Evolutionary conservation across 129 eudicot species (phyloP).

Genomic region (Artemisia argyi): DNA sequence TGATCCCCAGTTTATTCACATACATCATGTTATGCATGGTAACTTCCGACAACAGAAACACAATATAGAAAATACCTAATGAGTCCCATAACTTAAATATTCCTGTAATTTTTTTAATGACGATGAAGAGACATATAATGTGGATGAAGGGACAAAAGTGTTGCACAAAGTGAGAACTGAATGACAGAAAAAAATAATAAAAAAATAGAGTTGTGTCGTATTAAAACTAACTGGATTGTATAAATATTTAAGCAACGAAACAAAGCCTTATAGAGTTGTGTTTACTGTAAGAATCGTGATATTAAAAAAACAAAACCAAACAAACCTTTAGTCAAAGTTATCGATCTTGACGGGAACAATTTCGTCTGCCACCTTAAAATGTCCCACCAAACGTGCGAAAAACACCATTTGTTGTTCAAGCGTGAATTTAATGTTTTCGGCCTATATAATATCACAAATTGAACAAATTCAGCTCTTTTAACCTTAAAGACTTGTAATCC

Average conservation of each 20-base stretch:
- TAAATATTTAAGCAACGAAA: background rate
- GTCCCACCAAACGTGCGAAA: constrained; percentile 87
- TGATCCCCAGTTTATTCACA: no score
- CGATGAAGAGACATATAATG: background rate
- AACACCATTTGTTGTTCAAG: constrained; percentile 98
- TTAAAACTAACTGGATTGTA: background rate
- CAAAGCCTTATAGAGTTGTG: no score
- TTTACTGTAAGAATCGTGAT: no score
- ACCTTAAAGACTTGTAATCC: background rate
- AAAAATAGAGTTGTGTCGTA: background rate
- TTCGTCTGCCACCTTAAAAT: constrained; percentile 77
- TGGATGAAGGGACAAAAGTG: background rate
- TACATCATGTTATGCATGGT: no score
- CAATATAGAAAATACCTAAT: no score
- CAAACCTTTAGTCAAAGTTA: constrained; percentile 61
- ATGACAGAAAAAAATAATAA: background rate
- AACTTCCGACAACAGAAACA: no score
- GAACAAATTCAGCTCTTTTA: background rate
- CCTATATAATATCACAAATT: constrained; percentile 44
- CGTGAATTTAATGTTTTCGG: constrained; percentile 93
- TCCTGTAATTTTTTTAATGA: background rate
- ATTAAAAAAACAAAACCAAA: background rate
- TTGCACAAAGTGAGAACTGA: background rate
- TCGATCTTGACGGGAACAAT: constrained; percentile 71
- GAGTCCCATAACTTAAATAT: constrained; percentile 5